Conservation (phyloP, 1,284 basidiomycete species). For the Ceratobasidium sp. region DNA sequence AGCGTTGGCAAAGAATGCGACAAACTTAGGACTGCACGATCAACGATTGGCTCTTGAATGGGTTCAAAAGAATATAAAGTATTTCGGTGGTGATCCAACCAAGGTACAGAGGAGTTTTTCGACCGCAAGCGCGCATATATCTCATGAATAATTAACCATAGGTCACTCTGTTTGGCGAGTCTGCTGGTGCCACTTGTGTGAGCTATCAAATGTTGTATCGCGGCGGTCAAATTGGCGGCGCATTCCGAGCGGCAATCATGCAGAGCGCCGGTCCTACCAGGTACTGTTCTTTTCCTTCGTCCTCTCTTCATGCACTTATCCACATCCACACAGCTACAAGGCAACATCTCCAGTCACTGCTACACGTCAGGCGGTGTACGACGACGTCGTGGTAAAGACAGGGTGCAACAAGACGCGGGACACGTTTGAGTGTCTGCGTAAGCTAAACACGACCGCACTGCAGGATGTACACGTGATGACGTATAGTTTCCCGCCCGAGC, state of each 20-base stretch:
- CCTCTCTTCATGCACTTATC: not conserved
- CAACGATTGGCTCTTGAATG: slow-evolving; percentile 60
- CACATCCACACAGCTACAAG: slow-evolving; percentile 2
- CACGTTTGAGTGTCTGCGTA: slow-evolving; percentile 29
- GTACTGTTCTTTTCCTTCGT: not conserved
- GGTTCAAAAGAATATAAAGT: slow-evolving; percentile 61
- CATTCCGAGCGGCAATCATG: slow-evolving; percentile 39
- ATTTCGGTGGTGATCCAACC: slow-evolving; percentile 62
- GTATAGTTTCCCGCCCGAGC: not conserved
- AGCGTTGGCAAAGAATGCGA: not conserved
- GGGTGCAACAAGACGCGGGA: not conserved
- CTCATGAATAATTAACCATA: not conserved
- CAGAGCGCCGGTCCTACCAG: slow-evolving; percentile 23
- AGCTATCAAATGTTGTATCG: slow-evolving; percentile 39
- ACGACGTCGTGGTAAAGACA: slow-evolving; percentile 19
- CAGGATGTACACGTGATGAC: slow-evolving; percentile 21
- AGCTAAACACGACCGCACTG: not conserved
- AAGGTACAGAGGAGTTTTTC: slow-evolving; percentile 51
- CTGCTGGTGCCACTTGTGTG: slow-evolving; percentile 21
- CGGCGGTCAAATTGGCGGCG: not conserved
- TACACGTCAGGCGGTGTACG: slow-evolving; percentile 24
- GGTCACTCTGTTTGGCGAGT: slow-evolving; percentile 39
- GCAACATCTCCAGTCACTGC: not conserved
- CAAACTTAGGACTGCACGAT: slow-evolving; percentile 18
- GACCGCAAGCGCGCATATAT: not conserved